Evolutionary conservation across 2,329 filamentous ascomycete species (phyloP), one percentile per base, ranked within the genome.

Genomic region (Penicillium sp.): DNA sequence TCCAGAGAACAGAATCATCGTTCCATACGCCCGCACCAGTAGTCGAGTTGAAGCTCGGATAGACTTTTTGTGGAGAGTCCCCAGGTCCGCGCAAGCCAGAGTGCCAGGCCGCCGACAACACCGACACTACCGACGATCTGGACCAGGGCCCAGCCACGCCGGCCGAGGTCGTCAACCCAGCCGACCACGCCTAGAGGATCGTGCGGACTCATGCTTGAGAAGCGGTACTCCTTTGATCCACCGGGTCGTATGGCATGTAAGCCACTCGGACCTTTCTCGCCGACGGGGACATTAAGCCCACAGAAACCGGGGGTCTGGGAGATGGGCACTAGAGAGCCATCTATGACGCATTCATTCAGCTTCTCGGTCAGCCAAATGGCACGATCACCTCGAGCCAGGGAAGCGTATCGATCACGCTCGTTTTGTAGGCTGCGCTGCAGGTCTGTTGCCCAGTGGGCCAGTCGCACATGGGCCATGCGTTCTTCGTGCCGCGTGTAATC

Each of bases 401-500:
- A 75, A 54, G 88, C 84, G 55, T 86, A 92, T 58, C 83, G 76
- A 25, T 82, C 81, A n/a, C 85, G 81, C 67, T 94, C 90, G 51
- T 86, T 86, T 25, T 84, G 81, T 1, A 94, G 76, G 63, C 87
- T 90, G 50, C 84, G 82, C 66, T 95, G 89, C 0, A 95, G 77
- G 61, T 94, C 88, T 7, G 84, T 81, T 0, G 90, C 90, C 90
- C 90, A 95, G 64, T 87, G 88, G 1, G 86, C 88, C 16, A 95
- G 78, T 6, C 86, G 80, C n/a, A 92, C 79, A 57, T 87, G 83
- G 11, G 84, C 83, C 38, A 85, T 72, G 6, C 76, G 77, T 60
- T 87, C 83, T 63, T 87, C 82, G 16, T 78, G 76, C 52, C 82
- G 79, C 3, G 79, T 80, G 64, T 84, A 76, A 58, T 83, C 82